phyloP scores from a whole-genome alignment of 208 protist species.

The Herpetomonas samuelpessoai region DNA sequence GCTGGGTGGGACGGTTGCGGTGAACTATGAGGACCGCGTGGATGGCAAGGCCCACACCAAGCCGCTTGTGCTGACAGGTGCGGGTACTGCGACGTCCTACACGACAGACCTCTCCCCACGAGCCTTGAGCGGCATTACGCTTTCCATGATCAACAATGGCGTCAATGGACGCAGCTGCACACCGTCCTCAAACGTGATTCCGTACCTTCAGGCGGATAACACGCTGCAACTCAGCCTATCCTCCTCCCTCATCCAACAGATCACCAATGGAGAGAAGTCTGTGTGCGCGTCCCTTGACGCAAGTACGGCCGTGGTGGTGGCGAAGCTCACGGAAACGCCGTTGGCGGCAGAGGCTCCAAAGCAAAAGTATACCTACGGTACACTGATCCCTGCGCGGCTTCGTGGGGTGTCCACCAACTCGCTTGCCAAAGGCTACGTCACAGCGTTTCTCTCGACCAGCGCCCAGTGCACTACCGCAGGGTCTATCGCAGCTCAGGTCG shows the following conservation, averaged over 20 bases:
- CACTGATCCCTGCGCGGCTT: conserved; percentile 30
- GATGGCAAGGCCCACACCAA: conserved; percentile 7
- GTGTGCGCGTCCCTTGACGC: conserved; percentile 41
- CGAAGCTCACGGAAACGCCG: conserved; percentile 20
- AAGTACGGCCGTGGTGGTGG: conserved; percentile 29
- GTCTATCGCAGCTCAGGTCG: conserved; percentile 10
- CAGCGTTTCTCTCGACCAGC: conserved; percentile 35
- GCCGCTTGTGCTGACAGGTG: conserved; percentile 32
- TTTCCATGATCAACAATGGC: conserved; percentile 72
- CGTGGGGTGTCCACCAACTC: conserved; percentile 32
- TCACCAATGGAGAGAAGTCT: conserved; percentile 41
- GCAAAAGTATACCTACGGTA: conserved; percentile 17
- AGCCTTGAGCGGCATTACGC: conserved; percentile 25
- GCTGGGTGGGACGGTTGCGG: conserved; percentile 14
- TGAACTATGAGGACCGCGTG: conserved; percentile 21
- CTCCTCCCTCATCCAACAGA: conserved; percentile 12
- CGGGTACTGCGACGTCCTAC: conserved; percentile 37
- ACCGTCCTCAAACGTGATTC: conserved; percentile 28
- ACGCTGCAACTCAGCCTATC: conserved; percentile 33
- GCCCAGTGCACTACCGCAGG: conserved; percentile 12
- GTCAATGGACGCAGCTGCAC: conserved; percentile 36
- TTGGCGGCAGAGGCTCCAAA: conserved; percentile 25
- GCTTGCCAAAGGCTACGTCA: conserved; percentile 35
- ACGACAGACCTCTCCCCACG: conserved; percentile 32
- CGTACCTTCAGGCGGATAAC: conserved; percentile 38